Conservation (phyloP, 352 stramenopile genomes). For the Globisporangium recalcitrans region DNA sequence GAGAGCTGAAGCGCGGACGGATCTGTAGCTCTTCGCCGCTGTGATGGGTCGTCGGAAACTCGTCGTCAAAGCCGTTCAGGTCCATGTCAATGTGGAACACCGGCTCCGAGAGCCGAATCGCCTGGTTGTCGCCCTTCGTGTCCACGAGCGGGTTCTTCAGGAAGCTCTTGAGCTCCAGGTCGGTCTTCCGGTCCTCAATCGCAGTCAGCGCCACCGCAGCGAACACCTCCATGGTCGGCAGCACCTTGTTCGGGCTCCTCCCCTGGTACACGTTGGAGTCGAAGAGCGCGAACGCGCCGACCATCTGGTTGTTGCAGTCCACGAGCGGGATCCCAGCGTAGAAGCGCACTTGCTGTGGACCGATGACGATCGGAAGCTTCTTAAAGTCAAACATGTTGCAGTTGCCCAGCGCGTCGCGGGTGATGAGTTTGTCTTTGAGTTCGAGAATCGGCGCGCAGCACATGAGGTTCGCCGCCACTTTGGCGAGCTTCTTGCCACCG, state of each 20-base stretch:
- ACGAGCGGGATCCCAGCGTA: constrained; percentile 64
- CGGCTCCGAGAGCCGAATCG: constrained; percentile 30
- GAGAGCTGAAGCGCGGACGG: constrained; percentile 9
- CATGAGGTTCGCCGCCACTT: constrained; percentile 49
- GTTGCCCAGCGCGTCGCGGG: constrained; percentile 34
- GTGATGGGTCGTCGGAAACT: constrained; percentile 4
- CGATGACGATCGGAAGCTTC: constrained; percentile 60
- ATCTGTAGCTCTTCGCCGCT: constrained; percentile 4
- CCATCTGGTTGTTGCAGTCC: constrained; percentile 32
- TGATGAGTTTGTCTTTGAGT: constrained; percentile 36
- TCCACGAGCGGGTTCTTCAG: constrained; percentile 43
- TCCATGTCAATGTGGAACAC: constrained; percentile 26
- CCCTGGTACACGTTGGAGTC: constrained; percentile 34
- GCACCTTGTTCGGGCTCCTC: constrained; percentile 32
- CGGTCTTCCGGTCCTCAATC: constrained; percentile 38
- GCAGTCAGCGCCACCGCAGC: constrained; percentile 28
- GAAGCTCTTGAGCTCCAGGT: constrained; percentile 51
- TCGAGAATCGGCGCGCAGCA: constrained; percentile 65
- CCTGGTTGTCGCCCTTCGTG: constrained; percentile 23
- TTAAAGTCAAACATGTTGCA: constrained; percentile 42
- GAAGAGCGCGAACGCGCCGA: constrained; percentile 67
- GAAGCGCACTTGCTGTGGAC: constrained; percentile 62
- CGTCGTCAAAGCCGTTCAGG: constrained; percentile 24
- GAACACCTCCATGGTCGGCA: constrained; percentile 36
- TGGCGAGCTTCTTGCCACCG: constrained; percentile 42